These are phyloP conservation scores for Begonia masoniana DNA, from an alignment of 306 rosid genomes.

Conservation along the genomic window DNA sequence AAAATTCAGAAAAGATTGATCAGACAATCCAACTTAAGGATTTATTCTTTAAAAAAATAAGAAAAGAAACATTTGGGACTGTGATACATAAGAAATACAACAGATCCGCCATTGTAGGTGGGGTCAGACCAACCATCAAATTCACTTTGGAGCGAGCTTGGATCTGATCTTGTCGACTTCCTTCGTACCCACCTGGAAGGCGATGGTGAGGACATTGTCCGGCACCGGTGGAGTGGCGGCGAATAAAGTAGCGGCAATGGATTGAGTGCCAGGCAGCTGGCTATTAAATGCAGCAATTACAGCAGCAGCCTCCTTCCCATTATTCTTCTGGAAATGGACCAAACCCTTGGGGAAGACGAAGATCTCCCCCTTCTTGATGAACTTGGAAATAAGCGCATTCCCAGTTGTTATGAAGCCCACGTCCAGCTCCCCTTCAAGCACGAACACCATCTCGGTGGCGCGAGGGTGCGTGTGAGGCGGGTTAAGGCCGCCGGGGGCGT, in stretches of 20 bases:
- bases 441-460: constrained; percentile 75
- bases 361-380: constrained; percentile 52
- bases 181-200: constrained; percentile 54
- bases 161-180: constrained; percentile 53
- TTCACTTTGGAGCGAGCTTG: constrained; percentile 32
- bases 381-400: constrained; percentile 49
- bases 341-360: constrained; percentile 72
- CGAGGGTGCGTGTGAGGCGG: constrained; percentile 97
- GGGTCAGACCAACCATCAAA: no score
- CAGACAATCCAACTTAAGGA: no score
- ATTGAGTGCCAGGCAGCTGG: constrained; percentile 71
- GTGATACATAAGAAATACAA: no score
- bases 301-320: constrained; percentile 34
- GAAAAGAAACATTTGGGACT: no score
- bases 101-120: no score
- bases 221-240: constrained; percentile 56
- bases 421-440: constrained; percentile 55
- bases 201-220: constrained; percentile 44
- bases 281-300: constrained; percentile 69
- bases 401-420: constrained; percentile 74
- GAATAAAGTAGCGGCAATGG: constrained; percentile 46
- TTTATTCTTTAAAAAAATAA: no score
- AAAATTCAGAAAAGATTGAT: no score
- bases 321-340: constrained; percentile 84
- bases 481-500: constrained; percentile 74